phyloP scores from a whole-genome alignment of 495 filamentous ascomycete genomes.

The Daldinia caldariorum region DNA sequence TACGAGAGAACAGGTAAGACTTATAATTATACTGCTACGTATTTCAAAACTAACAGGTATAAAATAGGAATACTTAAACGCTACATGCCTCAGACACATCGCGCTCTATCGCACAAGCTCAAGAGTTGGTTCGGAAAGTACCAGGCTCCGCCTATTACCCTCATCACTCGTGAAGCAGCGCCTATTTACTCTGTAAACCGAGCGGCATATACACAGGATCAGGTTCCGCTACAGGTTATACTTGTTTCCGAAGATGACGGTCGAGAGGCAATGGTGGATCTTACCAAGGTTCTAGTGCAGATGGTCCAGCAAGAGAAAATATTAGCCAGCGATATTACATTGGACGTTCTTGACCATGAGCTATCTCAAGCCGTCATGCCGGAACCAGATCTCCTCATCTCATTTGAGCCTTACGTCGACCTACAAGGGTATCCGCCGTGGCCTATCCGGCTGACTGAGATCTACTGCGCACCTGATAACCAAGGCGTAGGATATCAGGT shows the following conservation, averaged over 20 bases:
- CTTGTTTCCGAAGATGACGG: conserved; percentile 89
- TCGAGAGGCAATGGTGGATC: conserved; percentile 89
- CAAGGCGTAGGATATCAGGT: conserved; percentile 90
- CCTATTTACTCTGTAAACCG: conserved; percentile 57
- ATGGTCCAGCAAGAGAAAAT: conserved; percentile 94
- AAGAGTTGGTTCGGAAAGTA: conserved; percentile 82
- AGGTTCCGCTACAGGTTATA: conserved; percentile 74
- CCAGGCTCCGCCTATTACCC: conserved; percentile 68
- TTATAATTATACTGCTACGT: not conserved
- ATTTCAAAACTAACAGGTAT: conserved; percentile 17
- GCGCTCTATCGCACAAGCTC: conserved; percentile 75
- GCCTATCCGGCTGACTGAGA: conserved; percentile 94
- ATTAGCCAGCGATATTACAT: conserved; percentile 76
- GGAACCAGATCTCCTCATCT: conserved; percentile 88
- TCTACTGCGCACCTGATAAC: conserved; percentile 79
- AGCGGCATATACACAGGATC: conserved; percentile 31
- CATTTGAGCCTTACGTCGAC: conserved; percentile 83
- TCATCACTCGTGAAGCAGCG: conserved; percentile 79
- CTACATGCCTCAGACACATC: conserved; percentile 80
- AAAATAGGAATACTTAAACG: conserved; percentile 81
- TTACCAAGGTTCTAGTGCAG: conserved; percentile 92
- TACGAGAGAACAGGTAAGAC: conserved; percentile 88
- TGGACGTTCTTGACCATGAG: conserved; percentile 90
- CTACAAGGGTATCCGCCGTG: conserved; percentile 95
- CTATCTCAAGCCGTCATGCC: conserved; percentile 72